A percentile compares a stretch with the other conserved stretches of the same genome.
phyloP scores from a whole-genome alignment of 2,329 filamentous ascomycete genomes.

The Colletotrichum orchidophilum region DNA sequence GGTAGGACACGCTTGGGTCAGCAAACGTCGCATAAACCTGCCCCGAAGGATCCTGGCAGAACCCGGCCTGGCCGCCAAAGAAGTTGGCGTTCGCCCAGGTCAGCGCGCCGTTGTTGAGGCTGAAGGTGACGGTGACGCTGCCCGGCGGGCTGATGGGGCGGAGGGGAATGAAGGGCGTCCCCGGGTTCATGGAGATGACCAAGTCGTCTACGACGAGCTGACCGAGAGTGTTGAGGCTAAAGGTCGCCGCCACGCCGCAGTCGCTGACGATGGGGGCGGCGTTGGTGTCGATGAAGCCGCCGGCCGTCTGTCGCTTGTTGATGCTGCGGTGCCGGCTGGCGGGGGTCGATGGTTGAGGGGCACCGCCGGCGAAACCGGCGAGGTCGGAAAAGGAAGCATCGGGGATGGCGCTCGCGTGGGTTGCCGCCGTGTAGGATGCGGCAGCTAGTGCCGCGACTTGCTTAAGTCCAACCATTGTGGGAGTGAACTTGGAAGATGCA shows the following conservation, averaged over 20 bases:
- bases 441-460: slow-evolving; percentile 3
- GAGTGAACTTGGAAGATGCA: neutral
- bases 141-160: slow-evolving; percentile 7
- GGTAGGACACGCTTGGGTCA: slow-evolving; percentile 23
- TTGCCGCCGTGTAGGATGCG: neutral
- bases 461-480: slow-evolving; percentile 6
- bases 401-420: neutral
- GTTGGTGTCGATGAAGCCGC: slow-evolving; percentile 7
- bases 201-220: slow-evolving; percentile 9
- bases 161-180: slow-evolving; percentile 22
- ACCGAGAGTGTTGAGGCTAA: slow-evolving; percentile 9
- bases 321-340: neutral
- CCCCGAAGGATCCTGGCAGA: slow-evolving; percentile 23
- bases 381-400: neutral
- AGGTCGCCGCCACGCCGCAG: neutral
- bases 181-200: slow-evolving; percentile 12
- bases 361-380: neutral
- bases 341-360: slow-evolving; percentile 8
- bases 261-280: neutral
- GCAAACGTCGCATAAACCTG: slow-evolving; percentile 22
- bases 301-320: slow-evolving; percentile 7
- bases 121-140: slow-evolving; percentile 15
- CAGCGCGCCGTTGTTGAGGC: slow-evolving; percentile 17
- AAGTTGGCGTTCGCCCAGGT: slow-evolving; percentile 19
- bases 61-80: slow-evolving; percentile 26